Base-by-base conservation (phyloP, 1,139 yeast genomes). In the Blastobotrys persicus region DNA sequence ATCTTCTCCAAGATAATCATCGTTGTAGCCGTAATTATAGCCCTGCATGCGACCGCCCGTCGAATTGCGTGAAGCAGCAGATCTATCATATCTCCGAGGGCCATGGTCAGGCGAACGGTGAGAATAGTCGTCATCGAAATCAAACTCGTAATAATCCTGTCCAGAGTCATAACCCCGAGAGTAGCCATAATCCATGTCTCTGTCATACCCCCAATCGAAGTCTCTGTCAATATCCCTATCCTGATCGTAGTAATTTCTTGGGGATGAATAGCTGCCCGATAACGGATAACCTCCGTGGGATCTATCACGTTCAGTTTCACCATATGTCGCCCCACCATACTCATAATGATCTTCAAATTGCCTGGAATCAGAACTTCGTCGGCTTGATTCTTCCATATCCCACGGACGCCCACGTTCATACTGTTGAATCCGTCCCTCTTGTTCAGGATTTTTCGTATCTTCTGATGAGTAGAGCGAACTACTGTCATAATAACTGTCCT, bases 161-260 rank as follows among this genome's bases (percentile, higher is more conserved):
- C 31, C 46, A 17, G 34, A 19, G 37, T 34, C n/a, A 23, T 42
- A 43, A 14, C 17, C 42, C 7, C 26, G 17, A 11, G n/a, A n/a
- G 13, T 9, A 6, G 7, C 17, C 53, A 28, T 37, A 26, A 3
- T 37, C 50, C n/a, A n/a, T 31, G 33, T 45, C 46, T 26, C 17
- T 31, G 35, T 46, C 28, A 2, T 39, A 13, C 14, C 38, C 44
- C 12, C 33, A 16, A 9, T 32, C 45, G 20, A 16, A 42, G 28
- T 38, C 42, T 20, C 31, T 42, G 23, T 46, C 42, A 14, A 23
- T 28, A 20, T 28, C 47, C n/a, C 7, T 7, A 3, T 38, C 47
- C 14, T 44, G 9, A 13, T n/a, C 18, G 13, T 13, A 7, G 18
- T 42, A 9, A 5, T 12, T n/a, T n/a, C n/a, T n/a, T n/a, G n/a